phyloP scores from a whole-genome alignment of 1,284 basidiomycete species.

The Tilletia horrida region DNA sequence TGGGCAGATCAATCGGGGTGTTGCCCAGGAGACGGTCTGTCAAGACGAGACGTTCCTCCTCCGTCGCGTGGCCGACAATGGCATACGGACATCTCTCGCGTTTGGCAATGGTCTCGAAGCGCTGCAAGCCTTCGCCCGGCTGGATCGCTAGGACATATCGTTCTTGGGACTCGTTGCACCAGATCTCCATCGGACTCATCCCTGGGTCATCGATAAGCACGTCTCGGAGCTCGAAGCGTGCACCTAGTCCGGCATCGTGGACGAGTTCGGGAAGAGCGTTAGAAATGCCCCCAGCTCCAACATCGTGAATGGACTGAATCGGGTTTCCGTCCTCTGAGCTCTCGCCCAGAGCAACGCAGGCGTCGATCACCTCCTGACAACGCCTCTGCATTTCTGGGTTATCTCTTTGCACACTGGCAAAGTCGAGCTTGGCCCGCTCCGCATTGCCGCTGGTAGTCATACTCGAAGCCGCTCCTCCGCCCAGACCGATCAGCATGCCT shows the following conservation, averaged over 20 bases:
- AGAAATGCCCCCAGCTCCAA: slow-evolving; percentile 91
- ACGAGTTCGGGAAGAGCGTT: slow-evolving; percentile 97
- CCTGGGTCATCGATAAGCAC: slow-evolving; percentile 84
- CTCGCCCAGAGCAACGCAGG: slow-evolving; percentile 54
- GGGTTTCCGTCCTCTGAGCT: slow-evolving; percentile 60
- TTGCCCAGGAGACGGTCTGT: slow-evolving; percentile 77
- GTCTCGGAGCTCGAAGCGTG: slow-evolving; percentile 89
- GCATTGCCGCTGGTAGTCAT: slow-evolving; percentile 65
- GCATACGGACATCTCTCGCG: slow-evolving; percentile 91
- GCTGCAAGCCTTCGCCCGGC: slow-evolving; percentile 35
- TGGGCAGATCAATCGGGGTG: slow-evolving; percentile 82
- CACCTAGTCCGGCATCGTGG: slow-evolving; percentile 87
- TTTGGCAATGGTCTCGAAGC: slow-evolving; percentile 74
- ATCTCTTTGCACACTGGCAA: slow-evolving; percentile 93
- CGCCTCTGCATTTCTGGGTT: slow-evolving; percentile 98
- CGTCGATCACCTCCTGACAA: slow-evolving; percentile 95
- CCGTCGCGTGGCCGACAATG: slow-evolving; percentile 80
- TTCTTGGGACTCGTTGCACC: slow-evolving; percentile 99
- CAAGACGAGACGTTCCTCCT: slow-evolving; percentile 72
- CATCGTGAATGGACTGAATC: slow-evolving; percentile 95
- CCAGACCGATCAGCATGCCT: slow-evolving; percentile 91
- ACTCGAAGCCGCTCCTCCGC: slow-evolving; percentile 91
- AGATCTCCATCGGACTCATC: slow-evolving; percentile 99
- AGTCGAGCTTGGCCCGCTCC: slow-evolving; percentile 89
- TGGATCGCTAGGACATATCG: slow-evolving; percentile 78